Evolutionary conservation across 2,329 filamentous ascomycete species (phyloP).

Genomic region (Aureobasidium lini): DNA sequence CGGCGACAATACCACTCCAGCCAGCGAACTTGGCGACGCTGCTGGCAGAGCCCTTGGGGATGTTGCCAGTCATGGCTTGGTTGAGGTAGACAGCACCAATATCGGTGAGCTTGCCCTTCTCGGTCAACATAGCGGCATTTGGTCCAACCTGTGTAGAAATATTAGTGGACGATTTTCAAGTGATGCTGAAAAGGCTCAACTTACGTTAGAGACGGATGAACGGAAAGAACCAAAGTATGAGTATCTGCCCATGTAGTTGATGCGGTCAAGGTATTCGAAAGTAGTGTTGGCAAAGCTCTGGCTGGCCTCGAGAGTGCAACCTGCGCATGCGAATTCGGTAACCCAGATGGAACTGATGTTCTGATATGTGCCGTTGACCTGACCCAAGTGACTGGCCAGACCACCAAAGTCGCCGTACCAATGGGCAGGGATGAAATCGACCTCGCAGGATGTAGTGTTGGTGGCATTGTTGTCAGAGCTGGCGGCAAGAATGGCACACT

Average conservation of each 20-base stretch:
- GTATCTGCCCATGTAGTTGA: conserved; percentile 56
- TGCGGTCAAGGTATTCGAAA: conserved; percentile 45
- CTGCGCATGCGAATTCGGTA: conserved; percentile 62
- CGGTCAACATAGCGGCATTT: conserved; percentile 63
- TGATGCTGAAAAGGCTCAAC: conserved; percentile 26
- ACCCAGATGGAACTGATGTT: conserved; percentile 59
- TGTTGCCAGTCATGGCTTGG: conserved; percentile 31
- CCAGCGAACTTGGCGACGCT: conserved; percentile 22
- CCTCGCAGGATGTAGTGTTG: conserved; percentile 34
- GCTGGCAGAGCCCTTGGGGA: conserved; percentile 26
- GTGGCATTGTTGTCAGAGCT: background rate
- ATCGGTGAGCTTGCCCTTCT: conserved; percentile 61
- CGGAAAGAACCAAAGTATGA: conserved; percentile 72
- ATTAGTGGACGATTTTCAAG: background rate
- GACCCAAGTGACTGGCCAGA: conserved; percentile 58
- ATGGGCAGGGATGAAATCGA: conserved; percentile 46
- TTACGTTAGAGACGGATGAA: conserved; percentile 56
- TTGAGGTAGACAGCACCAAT: conserved; percentile 76
- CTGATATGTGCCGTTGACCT: conserved; percentile 43
- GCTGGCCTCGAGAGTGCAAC: conserved; percentile 49
- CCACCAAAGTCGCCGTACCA: conserved; percentile 61
- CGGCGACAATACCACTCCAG: conserved; percentile 17
- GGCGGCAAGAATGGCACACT: conserved; percentile 35
- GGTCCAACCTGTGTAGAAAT: conserved; percentile 39
- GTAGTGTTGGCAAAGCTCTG: conserved; percentile 63